These are phyloP conservation scores for Ichthyophthirius multifiliis DNA, from an alignment of 169 alveolate genomes.

Conservation along the genomic window DNA sequence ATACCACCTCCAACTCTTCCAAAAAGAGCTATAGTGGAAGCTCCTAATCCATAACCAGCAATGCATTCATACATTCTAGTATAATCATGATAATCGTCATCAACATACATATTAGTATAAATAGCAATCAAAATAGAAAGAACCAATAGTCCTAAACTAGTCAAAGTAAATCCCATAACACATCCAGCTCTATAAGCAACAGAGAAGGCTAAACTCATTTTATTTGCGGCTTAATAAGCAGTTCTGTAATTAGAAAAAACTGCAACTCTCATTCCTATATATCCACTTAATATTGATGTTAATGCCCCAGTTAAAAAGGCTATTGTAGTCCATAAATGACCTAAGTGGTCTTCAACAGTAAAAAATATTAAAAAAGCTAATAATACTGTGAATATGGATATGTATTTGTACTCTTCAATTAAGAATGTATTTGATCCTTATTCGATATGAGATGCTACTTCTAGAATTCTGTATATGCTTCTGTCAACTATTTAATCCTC, in stretches of 20 bases:
- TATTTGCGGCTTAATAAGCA: conserved; percentile 48
- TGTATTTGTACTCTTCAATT: conserved; percentile 80
- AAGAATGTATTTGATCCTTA: conserved; percentile 91
- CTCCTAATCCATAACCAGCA: conserved; percentile 79
- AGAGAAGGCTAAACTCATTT: conserved; percentile 48
- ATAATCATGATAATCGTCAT: conserved; percentile 36
- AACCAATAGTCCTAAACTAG: conserved; percentile 57
- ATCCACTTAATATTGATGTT: conserved; percentile 90
- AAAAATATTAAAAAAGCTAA: conserved; percentile 72
- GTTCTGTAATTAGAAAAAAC: conserved; percentile 61
- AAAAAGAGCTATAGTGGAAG: conserved; percentile 72
- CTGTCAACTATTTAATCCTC: conserved; percentile 9
- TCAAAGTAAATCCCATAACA: conserved; percentile 70
- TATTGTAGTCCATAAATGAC: conserved; percentile 70
- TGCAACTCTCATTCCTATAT: conserved; percentile 71
- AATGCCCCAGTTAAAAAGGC: conserved; percentile 87
- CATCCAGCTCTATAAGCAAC: conserved; percentile 75
- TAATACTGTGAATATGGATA: conserved; percentile 73
- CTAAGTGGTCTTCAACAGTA: conserved; percentile 59
- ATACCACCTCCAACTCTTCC: conserved; percentile 85
- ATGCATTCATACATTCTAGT: conserved; percentile 53
- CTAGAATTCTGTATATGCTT: conserved; percentile 20
- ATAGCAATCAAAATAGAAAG: conserved; percentile 44
- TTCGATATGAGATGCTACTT: conserved; percentile 72
- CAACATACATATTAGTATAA: conserved; percentile 46